These are phyloP conservation scores for Blastobotrys robertii DNA, from an alignment of 805 yeast genomes.

Conservation along the genomic window DNA sequence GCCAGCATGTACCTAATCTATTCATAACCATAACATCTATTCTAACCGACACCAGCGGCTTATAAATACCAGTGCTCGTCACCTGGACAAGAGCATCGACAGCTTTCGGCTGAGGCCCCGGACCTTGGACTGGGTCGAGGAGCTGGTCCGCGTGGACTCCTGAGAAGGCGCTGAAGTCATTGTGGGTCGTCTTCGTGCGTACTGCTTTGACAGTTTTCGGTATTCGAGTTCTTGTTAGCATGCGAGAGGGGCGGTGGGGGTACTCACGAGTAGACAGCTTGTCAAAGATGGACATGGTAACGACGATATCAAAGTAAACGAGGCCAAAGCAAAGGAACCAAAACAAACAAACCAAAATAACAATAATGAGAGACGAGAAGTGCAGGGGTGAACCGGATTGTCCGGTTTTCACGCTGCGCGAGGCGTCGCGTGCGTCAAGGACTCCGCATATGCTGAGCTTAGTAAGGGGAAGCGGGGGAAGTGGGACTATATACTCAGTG, in stretches of 20 bases:
- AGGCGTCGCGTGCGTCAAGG: too few species aligned
- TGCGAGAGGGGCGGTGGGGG: not conserved
- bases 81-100: not conserved
- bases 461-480: too few species aligned
- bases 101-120: not conserved
- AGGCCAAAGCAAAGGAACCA: not conserved
- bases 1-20: too few species aligned
- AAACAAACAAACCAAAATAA: not conserved
- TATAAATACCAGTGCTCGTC: not conserved
- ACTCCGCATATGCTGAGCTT: too few species aligned
- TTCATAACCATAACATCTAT: too few species aligned
- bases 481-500: too few species aligned
- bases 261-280: constrained; percentile 9
- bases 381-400: not conserved
- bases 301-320: not conserved
- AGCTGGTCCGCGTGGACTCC: not conserved
- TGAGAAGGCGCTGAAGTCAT: not conserved
- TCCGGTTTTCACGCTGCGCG: too few species aligned
- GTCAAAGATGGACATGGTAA: constrained; percentile 7
- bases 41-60: too few species aligned
- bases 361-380: not conserved
- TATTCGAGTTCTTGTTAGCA: constrained; percentile 12
- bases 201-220: constrained; percentile 11
- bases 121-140: not conserved
- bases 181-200: constrained; percentile 10